Conservation (phyloP, 2,329 filamentous ascomycete genomes). For the Knoxdaviesia capensis region DNA sequence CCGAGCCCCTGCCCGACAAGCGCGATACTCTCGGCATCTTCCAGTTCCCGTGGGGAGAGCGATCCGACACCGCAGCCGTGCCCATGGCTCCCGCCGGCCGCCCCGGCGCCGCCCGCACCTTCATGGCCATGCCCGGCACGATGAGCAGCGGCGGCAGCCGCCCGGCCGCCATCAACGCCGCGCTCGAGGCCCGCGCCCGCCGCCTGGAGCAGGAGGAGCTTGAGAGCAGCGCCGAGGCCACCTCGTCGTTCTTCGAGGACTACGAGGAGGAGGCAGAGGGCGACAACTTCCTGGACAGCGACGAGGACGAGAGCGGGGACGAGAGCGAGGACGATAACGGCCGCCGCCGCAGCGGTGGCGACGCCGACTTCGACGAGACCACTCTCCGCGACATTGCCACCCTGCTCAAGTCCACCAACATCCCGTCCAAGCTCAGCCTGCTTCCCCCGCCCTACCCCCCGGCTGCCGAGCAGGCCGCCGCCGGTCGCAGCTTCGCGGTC, state of each 20-base stretch:
- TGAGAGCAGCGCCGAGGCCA: slow-evolving; percentile 15
- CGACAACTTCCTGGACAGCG: slow-evolving; percentile 11
- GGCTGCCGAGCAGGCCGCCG: background rate
- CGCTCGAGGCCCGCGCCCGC: slow-evolving; percentile 12
- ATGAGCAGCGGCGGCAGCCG: slow-evolving; percentile 16
- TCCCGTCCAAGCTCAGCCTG: slow-evolving; percentile 31
- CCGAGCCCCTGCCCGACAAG: slow-evolving; percentile 35
- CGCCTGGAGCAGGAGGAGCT: slow-evolving; percentile 13
- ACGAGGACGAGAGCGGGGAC: slow-evolving; percentile 14
- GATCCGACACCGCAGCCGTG: slow-evolving; percentile 31
- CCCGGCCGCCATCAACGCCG: slow-evolving; percentile 9
- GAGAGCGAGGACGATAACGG: slow-evolving; percentile 14
- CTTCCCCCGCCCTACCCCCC: slow-evolving; percentile 15
- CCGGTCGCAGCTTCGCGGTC: slow-evolving; percentile 3
- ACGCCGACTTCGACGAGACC: slow-evolving; percentile 37
- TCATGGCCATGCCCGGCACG: slow-evolving; percentile 29
- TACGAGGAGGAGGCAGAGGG: slow-evolving; percentile 33
- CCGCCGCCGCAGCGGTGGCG: slow-evolving; percentile 10
- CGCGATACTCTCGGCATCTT: slow-evolving; percentile 41
- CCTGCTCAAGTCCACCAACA: slow-evolving; percentile 28
- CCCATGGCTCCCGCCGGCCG: slow-evolving; percentile 12
- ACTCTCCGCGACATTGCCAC: slow-evolving; percentile 45
- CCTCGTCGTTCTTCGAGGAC: slow-evolving; percentile 37
- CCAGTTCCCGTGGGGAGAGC: slow-evolving; percentile 46
- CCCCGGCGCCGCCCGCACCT: slow-evolving; percentile 10